Evolutionary conservation across 2,329 filamentous ascomycete genomes (phyloP).

Genomic region (Alternaria alternata): DNA sequence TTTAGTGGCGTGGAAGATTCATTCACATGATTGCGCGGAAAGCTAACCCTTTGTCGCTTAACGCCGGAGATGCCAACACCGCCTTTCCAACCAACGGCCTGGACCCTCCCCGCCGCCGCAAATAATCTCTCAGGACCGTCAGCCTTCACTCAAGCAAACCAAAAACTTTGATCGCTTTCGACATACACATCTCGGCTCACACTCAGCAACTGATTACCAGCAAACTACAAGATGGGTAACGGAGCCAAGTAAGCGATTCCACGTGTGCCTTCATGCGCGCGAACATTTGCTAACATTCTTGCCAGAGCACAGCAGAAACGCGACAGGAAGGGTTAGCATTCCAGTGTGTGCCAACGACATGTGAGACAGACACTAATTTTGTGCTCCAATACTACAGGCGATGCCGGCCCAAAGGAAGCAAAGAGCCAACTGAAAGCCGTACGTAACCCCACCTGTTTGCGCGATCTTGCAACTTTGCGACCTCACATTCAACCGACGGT

Average conservation of each 20-base stretch:
- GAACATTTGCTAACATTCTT: conserved; percentile 27
- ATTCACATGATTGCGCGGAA: conserved; percentile 25
- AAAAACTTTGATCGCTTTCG: conserved; percentile 16
- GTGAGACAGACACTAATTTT: not conserved
- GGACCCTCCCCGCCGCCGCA: conserved; percentile 30
- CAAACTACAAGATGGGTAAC: conserved; percentile 46
- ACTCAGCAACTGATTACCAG: conserved; percentile 27
- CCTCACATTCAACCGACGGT: not conserved
- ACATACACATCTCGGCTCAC: conserved; percentile 16
- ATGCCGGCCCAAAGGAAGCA: conserved; percentile 4
- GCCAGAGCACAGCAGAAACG: conserved; percentile 50
- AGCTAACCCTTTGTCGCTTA: conserved; percentile 21
- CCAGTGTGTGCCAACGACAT: conserved; percentile 44
- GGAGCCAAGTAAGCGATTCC: conserved; percentile 45
- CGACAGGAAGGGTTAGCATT: conserved; percentile 39
- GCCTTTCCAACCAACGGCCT: conserved; percentile 24
- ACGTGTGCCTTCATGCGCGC: not conserved
- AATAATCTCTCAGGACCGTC: conserved; percentile 36
- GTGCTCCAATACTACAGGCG: not conserved
- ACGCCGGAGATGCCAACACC: conserved; percentile 15
- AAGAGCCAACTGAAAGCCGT: conserved; percentile 36
- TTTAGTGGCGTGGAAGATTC: not conserved
- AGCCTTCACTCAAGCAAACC: conserved; percentile 17
- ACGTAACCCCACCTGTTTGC: conserved; percentile 5
- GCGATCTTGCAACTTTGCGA: not conserved